Percentiles rank a stretch among this genome's conserved stretches.
phyloP scores from a whole-genome alignment of 345 rosid species.

The Gossypium australe region DNA sequence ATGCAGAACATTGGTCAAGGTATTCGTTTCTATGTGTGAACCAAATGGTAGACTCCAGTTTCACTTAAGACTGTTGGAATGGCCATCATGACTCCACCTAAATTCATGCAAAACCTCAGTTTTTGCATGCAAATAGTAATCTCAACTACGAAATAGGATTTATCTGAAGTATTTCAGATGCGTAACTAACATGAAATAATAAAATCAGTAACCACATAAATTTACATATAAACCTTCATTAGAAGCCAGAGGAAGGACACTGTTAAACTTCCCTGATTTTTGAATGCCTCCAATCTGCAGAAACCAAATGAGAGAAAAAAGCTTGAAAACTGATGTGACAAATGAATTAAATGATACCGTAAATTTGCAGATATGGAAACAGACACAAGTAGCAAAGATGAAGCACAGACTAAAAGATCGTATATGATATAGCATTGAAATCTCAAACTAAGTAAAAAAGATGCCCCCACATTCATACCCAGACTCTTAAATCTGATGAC shows the following conservation, averaged over 20 bases:
- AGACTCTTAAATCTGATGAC: neutral
- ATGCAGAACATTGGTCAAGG: neutral
- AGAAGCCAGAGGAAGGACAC: neutral
- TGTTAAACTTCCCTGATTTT: constrained; percentile 13
- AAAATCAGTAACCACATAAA: neutral
- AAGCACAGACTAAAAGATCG: neutral
- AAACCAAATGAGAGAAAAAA: constrained; percentile 11
- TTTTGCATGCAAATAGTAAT: neutral
- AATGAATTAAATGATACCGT: neutral
- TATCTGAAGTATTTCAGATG: neutral
- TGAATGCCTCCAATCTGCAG: constrained; percentile 20
- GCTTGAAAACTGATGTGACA: neutral
- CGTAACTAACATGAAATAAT: neutral
- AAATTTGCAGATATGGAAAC: neutral
- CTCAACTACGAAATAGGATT: neutral
- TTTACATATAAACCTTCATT: constrained; percentile 26
- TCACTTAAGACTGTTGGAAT: too few species aligned
- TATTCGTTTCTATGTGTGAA: neutral
- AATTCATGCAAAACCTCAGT: neutral
- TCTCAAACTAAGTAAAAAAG: constrained; percentile 18
- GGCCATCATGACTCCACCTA: neutral
- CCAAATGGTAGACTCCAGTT: neutral
- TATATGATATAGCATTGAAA: neutral
- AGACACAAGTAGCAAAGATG: neutral
- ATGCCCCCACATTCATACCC: neutral